phyloP scores from a whole-genome alignment of 352 stramenopile genomes.

The Pythium folliculosum region DNA sequence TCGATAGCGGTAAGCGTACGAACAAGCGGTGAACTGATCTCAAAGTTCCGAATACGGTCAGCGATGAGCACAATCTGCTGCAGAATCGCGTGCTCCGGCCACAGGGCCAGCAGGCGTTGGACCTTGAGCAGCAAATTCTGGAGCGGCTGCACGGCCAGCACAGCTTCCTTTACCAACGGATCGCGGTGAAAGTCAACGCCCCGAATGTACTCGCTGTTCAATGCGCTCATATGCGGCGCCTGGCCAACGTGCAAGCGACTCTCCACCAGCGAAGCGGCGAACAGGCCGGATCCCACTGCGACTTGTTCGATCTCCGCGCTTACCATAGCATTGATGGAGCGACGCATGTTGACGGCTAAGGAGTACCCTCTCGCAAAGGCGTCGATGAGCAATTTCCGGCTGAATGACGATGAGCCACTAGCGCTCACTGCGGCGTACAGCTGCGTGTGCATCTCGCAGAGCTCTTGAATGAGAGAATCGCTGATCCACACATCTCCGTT shows the following conservation, averaged over 20 bases:
- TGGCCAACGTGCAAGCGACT: conserved; percentile 54
- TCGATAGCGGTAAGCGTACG: conserved; percentile 96
- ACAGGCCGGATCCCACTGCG: conserved; percentile 51
- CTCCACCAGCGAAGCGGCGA: conserved; percentile 75
- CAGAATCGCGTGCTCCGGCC: conserved; percentile 97
- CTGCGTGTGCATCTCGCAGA: conserved; percentile 71
- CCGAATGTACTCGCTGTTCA: conserved; percentile 75
- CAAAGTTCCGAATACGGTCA: conserved; percentile 86
- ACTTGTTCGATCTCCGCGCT: conserved; percentile 46
- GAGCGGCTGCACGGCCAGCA: conserved; percentile 88
- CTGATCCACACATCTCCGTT: conserved; percentile 66
- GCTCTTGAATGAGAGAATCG: conserved; percentile 68
- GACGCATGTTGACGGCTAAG: conserved; percentile 65
- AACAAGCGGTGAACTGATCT: conserved; percentile 81
- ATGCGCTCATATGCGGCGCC: conserved; percentile 55
- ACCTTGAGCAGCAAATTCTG: conserved; percentile 89
- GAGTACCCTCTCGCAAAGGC: conserved; percentile 75
- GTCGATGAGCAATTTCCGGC: conserved; percentile 49
- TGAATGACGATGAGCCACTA: conserved; percentile 5
- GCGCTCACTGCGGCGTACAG: conserved; percentile 54
- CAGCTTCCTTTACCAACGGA: conserved; percentile 91
- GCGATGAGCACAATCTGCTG: conserved; percentile 93
- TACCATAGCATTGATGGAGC: conserved; percentile 60
- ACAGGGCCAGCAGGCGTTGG: conserved; percentile 91
- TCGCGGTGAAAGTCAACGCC: conserved; percentile 94